These are phyloP conservation scores for Suhomyces panamericanus DNA, from an alignment of 1,139 yeast genomes.

Conservation along the genomic window DNA sequence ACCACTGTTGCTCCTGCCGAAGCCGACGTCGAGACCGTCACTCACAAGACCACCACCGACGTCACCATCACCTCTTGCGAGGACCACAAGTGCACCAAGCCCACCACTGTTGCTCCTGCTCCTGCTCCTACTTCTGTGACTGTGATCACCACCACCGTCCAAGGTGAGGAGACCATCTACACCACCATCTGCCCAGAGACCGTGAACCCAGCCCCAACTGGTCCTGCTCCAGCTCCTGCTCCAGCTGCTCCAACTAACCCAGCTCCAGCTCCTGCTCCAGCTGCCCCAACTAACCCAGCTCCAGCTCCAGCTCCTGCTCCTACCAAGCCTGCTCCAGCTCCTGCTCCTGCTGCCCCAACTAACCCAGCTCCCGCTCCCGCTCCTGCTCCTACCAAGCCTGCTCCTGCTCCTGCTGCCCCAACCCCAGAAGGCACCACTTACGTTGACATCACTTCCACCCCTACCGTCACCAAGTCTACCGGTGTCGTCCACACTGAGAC, in stretches of 20 bases:
- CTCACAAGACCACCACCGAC: conserved; percentile 35
- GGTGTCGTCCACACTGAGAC: conserved; percentile 39
- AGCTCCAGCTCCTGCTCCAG: conserved; percentile 10
- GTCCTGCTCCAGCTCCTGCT: conserved; percentile 2
- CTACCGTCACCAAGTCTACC: conserved; percentile 38
- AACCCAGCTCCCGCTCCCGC: conserved; percentile 4
- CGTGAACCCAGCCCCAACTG: conserved; percentile 14
- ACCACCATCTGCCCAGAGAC: conserved; percentile 51
- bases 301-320: conserved; percentile 4
- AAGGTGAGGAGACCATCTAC: conserved; percentile 45
- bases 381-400: conserved; percentile 18
- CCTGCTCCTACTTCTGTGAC: conserved; percentile 15
- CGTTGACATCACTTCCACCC: conserved; percentile 28
- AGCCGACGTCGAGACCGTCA: conserved; percentile 32
- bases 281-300: conserved; percentile 18
- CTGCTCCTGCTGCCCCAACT: conserved; percentile 18
- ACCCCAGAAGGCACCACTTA: conserved; percentile 14
- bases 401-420: conserved; percentile 5
- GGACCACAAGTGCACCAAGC: conserved; percentile 31
- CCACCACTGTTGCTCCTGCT: conserved; percentile 20
- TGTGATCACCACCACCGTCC: conserved; percentile 44
- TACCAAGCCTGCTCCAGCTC: conserved; percentile 4
- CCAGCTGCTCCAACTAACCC: conserved; percentile 16
- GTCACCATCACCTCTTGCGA: conserved; percentile 47
- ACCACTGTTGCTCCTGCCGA: conserved; percentile 19